Evolutionary conservation across 78 protist species (phyloP).

Genomic region (Bigelowiella natans): DNA sequence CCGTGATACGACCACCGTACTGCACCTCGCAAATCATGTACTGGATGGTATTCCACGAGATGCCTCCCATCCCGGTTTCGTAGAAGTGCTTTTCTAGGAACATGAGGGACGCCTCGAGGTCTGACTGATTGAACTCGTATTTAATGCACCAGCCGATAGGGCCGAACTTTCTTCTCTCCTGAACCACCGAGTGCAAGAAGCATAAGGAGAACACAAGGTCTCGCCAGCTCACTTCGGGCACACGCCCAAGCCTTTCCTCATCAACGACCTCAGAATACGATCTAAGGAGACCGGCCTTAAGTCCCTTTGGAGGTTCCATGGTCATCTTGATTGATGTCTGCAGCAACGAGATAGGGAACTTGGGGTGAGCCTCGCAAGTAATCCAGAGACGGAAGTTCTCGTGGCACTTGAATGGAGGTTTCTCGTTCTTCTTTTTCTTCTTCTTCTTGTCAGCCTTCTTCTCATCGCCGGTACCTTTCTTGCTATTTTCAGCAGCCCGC

Average conservation of each 20-base stretch:
- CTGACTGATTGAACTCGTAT: conserved; percentile 83
- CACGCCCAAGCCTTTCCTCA: not conserved
- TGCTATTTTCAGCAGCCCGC: not conserved
- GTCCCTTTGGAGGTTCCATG: conserved; percentile 74
- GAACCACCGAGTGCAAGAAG: conserved; percentile 67
- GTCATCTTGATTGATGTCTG: conserved; percentile 74
- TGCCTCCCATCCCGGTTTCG: conserved; percentile 28
- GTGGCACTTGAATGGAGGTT: not conserved
- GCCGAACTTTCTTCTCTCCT: conserved; percentile 79
- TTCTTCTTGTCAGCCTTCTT: not conserved
- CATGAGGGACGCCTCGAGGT: conserved; percentile 51
- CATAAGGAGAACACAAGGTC: conserved; percentile 52
- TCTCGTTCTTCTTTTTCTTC: not conserved
- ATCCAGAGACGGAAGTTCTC: conserved; percentile 59
- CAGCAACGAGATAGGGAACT: conserved; percentile 72
- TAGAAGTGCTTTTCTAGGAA: conserved; percentile 65
- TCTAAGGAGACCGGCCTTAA: conserved; percentile 57
- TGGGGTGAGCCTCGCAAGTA: conserved; percentile 56
- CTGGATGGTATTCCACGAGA: conserved; percentile 60
- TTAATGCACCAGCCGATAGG: conserved; percentile 75
- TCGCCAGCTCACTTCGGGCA: conserved; percentile 37
- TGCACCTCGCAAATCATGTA: conserved; percentile 77
- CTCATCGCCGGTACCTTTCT: conserved; percentile 7
- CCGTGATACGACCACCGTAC: conserved; percentile 87
- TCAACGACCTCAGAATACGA: conserved; percentile 29